These are phyloP conservation scores for Salisapilia sapeloensis DNA, from an alignment of 352 stramenopile species.

Conservation along the genomic window DNA sequence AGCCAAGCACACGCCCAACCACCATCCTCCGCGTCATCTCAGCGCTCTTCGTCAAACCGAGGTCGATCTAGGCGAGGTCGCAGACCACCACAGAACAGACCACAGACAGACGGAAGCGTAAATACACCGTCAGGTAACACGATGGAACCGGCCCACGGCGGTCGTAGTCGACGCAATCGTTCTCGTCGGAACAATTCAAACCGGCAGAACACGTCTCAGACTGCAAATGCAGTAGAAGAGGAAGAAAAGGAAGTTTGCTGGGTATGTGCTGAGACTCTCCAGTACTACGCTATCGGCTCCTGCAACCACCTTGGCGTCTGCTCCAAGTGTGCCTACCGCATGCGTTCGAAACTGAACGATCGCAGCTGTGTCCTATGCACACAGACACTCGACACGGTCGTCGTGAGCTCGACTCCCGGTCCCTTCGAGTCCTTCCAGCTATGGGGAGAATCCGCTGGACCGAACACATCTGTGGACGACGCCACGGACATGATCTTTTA, in stretches of 20 bases:
- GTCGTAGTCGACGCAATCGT: background rate
- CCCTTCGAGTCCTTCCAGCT: conserved; percentile 56
- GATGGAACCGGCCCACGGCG: background rate
- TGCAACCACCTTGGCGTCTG: conserved; percentile 74
- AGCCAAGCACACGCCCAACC: too few species aligned
- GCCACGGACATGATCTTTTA: conserved; percentile 65
- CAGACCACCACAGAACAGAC: background rate
- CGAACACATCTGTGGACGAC: conserved; percentile 48
- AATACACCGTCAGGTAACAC: background rate
- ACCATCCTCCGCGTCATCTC: too few species aligned
- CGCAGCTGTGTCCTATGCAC: conserved; percentile 72
- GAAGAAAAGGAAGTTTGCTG: conserved; percentile 28
- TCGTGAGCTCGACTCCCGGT: conserved; percentile 24
- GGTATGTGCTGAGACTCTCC: conserved; percentile 48
- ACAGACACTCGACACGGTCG: conserved; percentile 36
- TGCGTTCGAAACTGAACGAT: conserved; percentile 67
- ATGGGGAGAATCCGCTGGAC: conserved; percentile 45
- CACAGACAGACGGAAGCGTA: background rate
- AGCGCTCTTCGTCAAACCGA: too few species aligned
- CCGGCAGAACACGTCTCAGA: conserved; percentile 1
- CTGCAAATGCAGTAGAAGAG: conserved; percentile 5
- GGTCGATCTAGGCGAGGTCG: too few species aligned
- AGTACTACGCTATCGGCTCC: conserved; percentile 47
- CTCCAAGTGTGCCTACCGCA: conserved; percentile 66
- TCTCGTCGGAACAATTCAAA: too few species aligned